These are phyloP conservation scores for Geopyxis carbonaria DNA, from an alignment of 495 filamentous ascomycete genomes.

Conservation along the genomic window DNA sequence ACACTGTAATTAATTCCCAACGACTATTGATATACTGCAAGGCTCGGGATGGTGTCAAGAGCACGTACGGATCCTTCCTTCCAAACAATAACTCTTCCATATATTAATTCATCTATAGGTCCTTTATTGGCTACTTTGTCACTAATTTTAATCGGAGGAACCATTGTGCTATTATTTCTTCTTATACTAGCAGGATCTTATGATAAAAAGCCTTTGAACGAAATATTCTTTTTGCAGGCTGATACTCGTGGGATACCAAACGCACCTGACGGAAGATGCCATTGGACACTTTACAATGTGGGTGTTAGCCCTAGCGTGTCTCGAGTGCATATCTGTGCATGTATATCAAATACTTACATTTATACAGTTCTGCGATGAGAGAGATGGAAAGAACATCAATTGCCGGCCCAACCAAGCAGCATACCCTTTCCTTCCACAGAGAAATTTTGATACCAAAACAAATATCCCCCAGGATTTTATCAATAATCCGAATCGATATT, in stretches of 20 bases:
- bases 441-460: constrained; percentile 41
- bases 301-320: too few relatives aligned
- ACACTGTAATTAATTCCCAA: too few relatives aligned
- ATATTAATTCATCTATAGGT: too few relatives aligned
- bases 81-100: too few relatives aligned
- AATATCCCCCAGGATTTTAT: constrained; percentile 34
- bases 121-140: constrained; percentile 42
- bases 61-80: too few relatives aligned
- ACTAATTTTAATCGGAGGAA: constrained; percentile 45
- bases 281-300: constrained; percentile 58
- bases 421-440: constrained; percentile 47
- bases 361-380: constrained; percentile 16
- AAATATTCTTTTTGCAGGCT: constrained; percentile 53
- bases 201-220: constrained; percentile 40
- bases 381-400: constrained; percentile 35
- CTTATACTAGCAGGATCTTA: constrained; percentile 43
- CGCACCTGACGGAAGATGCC: constrained; percentile 34
- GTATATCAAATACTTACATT: constrained; percentile 1
- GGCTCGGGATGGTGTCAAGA: too few relatives aligned
- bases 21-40: too few relatives aligned
- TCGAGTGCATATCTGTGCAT: too few relatives aligned
- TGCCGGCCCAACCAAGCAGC: constrained; percentile 41
- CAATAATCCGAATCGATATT: constrained; percentile 40
- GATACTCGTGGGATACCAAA: constrained; percentile 43
- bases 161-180: constrained; percentile 47